These are phyloP conservation scores for Penicillium fimorum DNA, from an alignment of 495 filamentous ascomycete species.

Conservation along the genomic window DNA sequence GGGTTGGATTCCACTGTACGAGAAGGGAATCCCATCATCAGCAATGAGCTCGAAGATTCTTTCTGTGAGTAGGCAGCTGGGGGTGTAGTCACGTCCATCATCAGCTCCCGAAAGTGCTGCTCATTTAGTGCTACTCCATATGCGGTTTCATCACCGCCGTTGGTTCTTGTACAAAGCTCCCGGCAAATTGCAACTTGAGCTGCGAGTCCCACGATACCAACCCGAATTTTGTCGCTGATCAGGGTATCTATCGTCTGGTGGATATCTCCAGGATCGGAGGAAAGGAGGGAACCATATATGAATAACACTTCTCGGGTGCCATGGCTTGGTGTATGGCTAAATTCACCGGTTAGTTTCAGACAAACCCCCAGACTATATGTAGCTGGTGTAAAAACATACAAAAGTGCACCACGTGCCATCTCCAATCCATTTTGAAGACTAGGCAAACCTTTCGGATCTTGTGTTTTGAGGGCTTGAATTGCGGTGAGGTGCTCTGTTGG, in stretches of 20 bases:
- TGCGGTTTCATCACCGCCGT: slow-evolving; percentile 67
- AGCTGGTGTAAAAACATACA: slow-evolving; percentile 48
- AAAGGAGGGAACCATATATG: slow-evolving; percentile 85
- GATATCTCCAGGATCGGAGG: slow-evolving; percentile 92
- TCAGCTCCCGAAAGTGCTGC: slow-evolving; percentile 81
- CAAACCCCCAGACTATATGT: not conserved
- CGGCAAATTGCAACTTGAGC: slow-evolving; percentile 90
- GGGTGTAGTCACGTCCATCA: slow-evolving; percentile 84
- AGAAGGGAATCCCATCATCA: slow-evolving; percentile 99
- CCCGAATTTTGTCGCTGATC: slow-evolving; percentile 75
- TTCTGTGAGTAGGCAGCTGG: slow-evolving; percentile 71
- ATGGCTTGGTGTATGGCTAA: slow-evolving; percentile 83
- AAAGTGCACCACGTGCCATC: slow-evolving; percentile 86
- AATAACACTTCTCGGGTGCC: slow-evolving; percentile 91
- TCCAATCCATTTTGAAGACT: slow-evolving; percentile 94
- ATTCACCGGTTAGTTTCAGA: slow-evolving; percentile 19
- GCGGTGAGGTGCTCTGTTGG: slow-evolving; percentile 82
- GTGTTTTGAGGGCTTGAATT: slow-evolving; percentile 63
- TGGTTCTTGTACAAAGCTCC: slow-evolving; percentile 84
- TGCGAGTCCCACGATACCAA: slow-evolving; percentile 83
- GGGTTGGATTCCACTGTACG: slow-evolving; percentile 72
- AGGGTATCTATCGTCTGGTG: slow-evolving; percentile 80
- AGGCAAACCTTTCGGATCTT: slow-evolving; percentile 85
- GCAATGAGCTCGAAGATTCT: slow-evolving; percentile 68
- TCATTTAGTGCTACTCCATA: slow-evolving; percentile 90